Evolutionary conservation across 2,329 filamentous ascomycete genomes (phyloP), one percentile per base, ranked within the genome.

Genomic region (Diaporthe batatas): DNA sequence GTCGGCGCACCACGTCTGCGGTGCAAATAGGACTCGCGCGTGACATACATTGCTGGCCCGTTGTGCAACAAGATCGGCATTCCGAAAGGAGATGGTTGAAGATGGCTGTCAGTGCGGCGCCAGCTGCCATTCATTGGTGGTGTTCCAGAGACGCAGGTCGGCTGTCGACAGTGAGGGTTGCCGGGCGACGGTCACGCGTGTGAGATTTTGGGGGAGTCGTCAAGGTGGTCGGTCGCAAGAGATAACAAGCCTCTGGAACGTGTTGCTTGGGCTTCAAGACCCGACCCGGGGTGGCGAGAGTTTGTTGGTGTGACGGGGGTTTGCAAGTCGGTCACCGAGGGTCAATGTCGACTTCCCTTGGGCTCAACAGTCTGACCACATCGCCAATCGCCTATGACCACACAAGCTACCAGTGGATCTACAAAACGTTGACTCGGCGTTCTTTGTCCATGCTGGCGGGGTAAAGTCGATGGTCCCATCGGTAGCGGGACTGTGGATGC

Each of bases 121-220:
- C 8, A 23, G 25, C 44, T 70, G 44, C n/a, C n/a, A 70, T 70
- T 62, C n/a, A 70, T 70, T 62, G 55, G 68, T 59, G 32, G 34
- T 42, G 68, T 70, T 53, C 16, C 44, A 70, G 44, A 32, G 49
- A 39, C 68, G 54, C 54, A 32, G 44, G 55, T 62, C 54, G 32
- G 55, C 29, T 58, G 55, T 42, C 44, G 55, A 32, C 14, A 53
- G 68, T 53, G 23, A 51, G 6, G 54, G 54, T 59, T 62, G 68
- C 44, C 59, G 32, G 29, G 39, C 11, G 47, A 53, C 23, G 57
- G 42, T 62, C 68, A 70, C 55, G 68, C 55, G 55, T 23, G 47
- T 53, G 34, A 49, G 34, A 49, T 62, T 62, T 11, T 53, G 29
- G 32, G 29, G n/a, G 36, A 23, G 10, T 54, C 68, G 68, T 29